Evolutionary conservation across 164 flowering plant genomes (phyloP).

Genomic region (Echeveria elegans): DNA sequence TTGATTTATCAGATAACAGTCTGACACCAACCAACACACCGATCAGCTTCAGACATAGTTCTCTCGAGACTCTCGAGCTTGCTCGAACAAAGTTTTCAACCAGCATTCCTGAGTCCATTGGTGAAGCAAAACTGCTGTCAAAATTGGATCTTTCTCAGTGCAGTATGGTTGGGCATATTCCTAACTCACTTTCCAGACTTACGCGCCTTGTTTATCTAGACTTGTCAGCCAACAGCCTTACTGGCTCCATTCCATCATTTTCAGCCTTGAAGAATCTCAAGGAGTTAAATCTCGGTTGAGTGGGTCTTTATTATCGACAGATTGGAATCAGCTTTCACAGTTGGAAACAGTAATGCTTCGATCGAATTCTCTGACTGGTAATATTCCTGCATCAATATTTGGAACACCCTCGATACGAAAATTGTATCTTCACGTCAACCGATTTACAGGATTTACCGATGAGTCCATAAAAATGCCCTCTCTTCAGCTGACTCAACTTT

Average conservation of each 20-base stretch:
- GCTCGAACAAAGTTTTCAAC: slow-evolving; percentile 7
- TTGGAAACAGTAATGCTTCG: slow-evolving; percentile 15
- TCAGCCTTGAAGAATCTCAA: slow-evolving; percentile 11
- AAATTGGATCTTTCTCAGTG: slow-evolving; percentile 15
- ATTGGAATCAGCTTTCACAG: slow-evolving; percentile 8
- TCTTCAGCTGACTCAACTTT: slow-evolving; percentile 5
- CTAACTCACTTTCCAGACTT: slow-evolving; percentile 15
- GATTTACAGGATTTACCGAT: slow-evolving; percentile 15
- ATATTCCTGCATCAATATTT: slow-evolving; percentile 23
- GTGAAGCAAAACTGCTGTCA: slow-evolving; percentile 12
- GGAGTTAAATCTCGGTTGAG: slow-evolving; percentile 13
- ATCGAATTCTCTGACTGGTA: slow-evolving; percentile 23
- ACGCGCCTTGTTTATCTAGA: slow-evolving; percentile 22
- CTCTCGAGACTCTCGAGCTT: slow-evolving; percentile 11
- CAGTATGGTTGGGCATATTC: slow-evolving; percentile 22
- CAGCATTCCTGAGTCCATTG: neutral
- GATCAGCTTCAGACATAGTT: slow-evolving; percentile 6
- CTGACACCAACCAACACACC: slow-evolving; percentile 8
- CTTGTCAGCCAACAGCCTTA: slow-evolving; percentile 20
- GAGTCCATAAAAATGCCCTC: slow-evolving; percentile 10
- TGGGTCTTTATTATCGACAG: slow-evolving; percentile 17
- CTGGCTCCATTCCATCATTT: slow-evolving; percentile 17
- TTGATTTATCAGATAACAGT: slow-evolving; percentile 12
- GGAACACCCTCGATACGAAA: slow-evolving; percentile 18
- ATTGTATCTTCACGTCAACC: slow-evolving; percentile 18